Conservation (phyloP, 2,329 filamentous ascomycete species). For the Blumeria graminis region DNA sequence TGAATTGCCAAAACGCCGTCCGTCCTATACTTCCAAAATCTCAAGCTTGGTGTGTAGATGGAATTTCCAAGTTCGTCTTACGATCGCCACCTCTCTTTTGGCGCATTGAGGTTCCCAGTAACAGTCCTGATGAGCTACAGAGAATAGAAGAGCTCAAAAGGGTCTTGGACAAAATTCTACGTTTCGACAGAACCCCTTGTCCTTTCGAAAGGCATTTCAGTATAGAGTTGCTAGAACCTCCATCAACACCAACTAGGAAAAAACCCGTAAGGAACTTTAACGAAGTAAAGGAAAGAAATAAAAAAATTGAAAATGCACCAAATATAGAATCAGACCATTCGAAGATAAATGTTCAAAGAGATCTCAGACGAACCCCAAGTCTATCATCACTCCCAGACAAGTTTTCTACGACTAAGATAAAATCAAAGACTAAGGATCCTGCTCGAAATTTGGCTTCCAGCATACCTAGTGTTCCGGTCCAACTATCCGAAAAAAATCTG, state of each 20-base stretch:
- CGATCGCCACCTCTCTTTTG: conserved; percentile 72
- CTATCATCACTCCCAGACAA: too few relatives aligned
- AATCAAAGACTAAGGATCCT: too few relatives aligned
- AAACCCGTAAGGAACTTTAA: conserved; percentile 39
- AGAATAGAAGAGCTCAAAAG: conserved; percentile 42
- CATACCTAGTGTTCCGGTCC: too few relatives aligned
- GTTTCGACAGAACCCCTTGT: conserved; percentile 72
- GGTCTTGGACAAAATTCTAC: conserved; percentile 47
- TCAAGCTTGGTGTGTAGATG: conserved; percentile 84
- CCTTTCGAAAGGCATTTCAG: conserved; percentile 61
- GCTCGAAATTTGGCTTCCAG: too few relatives aligned
- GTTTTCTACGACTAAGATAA: too few relatives aligned
- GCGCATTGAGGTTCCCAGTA: conserved; percentile 61
- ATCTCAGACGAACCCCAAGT: too few relatives aligned
- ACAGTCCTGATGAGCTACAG: conserved; percentile 34
- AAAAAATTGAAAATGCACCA: conserved; percentile 14
- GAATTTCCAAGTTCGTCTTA: conserved; percentile 64
- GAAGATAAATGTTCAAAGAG: too few relatives aligned
- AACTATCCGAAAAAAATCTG: too few relatives aligned
- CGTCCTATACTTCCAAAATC: conserved; percentile 75
- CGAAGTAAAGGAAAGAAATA: conserved; percentile 3
- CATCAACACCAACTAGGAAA: conserved; percentile 38
- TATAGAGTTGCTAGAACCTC: conserved; percentile 45
- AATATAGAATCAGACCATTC: conserved; percentile 3
- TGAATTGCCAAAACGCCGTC: conserved; percentile 62